Base-by-base conservation (phyloP, 2,329 filamentous ascomycete genomes). In the Gremmenia infestans region DNA sequence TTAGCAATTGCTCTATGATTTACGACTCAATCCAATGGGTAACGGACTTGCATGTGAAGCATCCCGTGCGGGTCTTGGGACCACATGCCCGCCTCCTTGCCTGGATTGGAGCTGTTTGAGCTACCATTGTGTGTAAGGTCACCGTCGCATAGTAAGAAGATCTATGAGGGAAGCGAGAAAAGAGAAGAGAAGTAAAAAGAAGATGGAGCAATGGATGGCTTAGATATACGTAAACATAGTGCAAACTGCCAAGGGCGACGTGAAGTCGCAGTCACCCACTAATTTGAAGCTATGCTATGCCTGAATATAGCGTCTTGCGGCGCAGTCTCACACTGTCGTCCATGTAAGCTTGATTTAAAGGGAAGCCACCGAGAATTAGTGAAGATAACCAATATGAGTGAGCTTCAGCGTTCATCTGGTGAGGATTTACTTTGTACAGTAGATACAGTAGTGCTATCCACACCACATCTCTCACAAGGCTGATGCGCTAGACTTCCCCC, bases 1-100 rank as follows among this genome's bases (percentile, higher is more conserved):
- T 60, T 12, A 60, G 54, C 22, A 46, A 23, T 11, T 51, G 48
- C 37, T 25, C n/a, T 15, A 22, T 47, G 14, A 6, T 32, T 8
- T 40, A 5, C 14, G 37, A n/a, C 8, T 46, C 15, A 17, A 57
- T 23, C n/a, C 35, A 46, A 5, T 14, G 23, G 25, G 25, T 19
- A 28, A 42, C 62, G 51, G 49, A 65, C 64, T 66, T 66, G 63
- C 64, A 66, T 6, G 64, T 66, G 14, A 56, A 51, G 52, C 64
- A 67, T 12, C 63, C 63, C 4, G 57, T 63, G 37, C 58, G 59
- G 0, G 60, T 61, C 32, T 65, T 62, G 2, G 63, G 59, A 15
- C 58, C 59, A 43, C 61, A 61, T 36, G 57, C 50, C 49, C 63
- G 57, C 40, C 54, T 35, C 35, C 17, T 23, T 45, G 23, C 42